phyloP scores from a whole-genome alignment of 495 filamentous ascomycete genomes.

The Trichoderma gamsii region DNA sequence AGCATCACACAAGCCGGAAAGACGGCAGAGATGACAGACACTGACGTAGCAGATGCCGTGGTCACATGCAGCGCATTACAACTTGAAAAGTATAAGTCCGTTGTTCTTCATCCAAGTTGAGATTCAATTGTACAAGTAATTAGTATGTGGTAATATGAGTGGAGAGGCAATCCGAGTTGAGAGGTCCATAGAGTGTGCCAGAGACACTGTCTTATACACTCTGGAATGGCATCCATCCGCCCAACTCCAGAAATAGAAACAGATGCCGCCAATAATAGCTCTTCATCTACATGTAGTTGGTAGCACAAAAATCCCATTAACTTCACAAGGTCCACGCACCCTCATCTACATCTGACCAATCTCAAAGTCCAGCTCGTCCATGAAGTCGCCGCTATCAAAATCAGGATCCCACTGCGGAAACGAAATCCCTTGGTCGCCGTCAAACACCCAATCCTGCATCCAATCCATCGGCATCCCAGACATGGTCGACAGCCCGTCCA shows the following conservation, averaged over 20 bases:
- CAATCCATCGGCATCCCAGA: not conserved
- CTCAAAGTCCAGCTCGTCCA: not conserved
- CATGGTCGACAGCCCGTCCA: not conserved
- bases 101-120: no score
- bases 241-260: no score
- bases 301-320: not conserved
- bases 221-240: no score
- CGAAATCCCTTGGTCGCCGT: conserved; percentile 23
- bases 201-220: no score
- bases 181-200: no score
- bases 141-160: no score
- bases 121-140: no score
- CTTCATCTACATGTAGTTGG: not conserved
- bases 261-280: no score
- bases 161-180: no score
- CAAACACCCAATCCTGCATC: conserved; percentile 18
- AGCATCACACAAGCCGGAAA: not conserved
- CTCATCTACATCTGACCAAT: not conserved
- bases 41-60: not conserved
- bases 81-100: not conserved
- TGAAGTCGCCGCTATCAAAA: not conserved
- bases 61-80: not conserved
- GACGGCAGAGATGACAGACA: not conserved
- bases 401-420: not conserved
- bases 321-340: not conserved